phyloP scores from a whole-genome alignment of 352 stramenopile species.

The Phytophthora citrophthora region DNA sequence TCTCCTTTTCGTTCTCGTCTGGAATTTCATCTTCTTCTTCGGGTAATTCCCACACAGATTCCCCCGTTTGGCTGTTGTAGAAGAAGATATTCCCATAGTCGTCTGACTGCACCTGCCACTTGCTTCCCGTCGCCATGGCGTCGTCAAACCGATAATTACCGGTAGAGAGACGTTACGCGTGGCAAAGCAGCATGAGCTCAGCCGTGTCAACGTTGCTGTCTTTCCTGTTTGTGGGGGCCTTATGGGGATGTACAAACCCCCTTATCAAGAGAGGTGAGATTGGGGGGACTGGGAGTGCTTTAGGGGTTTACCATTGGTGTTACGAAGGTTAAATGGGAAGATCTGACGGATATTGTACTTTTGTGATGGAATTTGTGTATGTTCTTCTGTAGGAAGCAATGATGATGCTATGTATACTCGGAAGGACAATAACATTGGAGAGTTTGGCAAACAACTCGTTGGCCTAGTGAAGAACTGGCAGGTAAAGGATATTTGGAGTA shows the following conservation, averaged over 20 bases:
- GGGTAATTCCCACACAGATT: slow-evolving; percentile 77
- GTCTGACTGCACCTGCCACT: slow-evolving; percentile 73
- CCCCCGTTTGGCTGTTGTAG: slow-evolving; percentile 67
- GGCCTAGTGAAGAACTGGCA: slow-evolving; percentile 76
- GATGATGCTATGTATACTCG: slow-evolving; percentile 59
- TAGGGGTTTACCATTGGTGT: no score
- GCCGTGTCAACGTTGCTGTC: slow-evolving; percentile 60
- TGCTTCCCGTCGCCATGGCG: slow-evolving; percentile 4
- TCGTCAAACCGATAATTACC: slow-evolving; percentile 25
- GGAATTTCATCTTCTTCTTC: slow-evolving; percentile 26
- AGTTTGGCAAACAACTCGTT: slow-evolving; percentile 56
- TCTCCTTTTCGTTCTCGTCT: neutral
- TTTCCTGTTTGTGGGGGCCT: slow-evolving; percentile 83
- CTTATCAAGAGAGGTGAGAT: slow-evolving; percentile 77
- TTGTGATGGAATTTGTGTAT: neutral
- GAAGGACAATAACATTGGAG: slow-evolving; percentile 59
- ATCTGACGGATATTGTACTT: neutral
- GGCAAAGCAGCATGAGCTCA: slow-evolving; percentile 31
- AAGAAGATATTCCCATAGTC: slow-evolving; percentile 82
- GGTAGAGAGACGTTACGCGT: slow-evolving; percentile 19
- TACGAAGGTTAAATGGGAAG: no score
- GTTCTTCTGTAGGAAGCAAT: slow-evolving; percentile 49
- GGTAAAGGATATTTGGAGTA: slow-evolving; percentile 33
- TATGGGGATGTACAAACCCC: slow-evolving; percentile 89
- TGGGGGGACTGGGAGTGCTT: neutral